Conservation (phyloP, 345 rosid genomes). For the Aquilaria yunnanensis region DNA sequence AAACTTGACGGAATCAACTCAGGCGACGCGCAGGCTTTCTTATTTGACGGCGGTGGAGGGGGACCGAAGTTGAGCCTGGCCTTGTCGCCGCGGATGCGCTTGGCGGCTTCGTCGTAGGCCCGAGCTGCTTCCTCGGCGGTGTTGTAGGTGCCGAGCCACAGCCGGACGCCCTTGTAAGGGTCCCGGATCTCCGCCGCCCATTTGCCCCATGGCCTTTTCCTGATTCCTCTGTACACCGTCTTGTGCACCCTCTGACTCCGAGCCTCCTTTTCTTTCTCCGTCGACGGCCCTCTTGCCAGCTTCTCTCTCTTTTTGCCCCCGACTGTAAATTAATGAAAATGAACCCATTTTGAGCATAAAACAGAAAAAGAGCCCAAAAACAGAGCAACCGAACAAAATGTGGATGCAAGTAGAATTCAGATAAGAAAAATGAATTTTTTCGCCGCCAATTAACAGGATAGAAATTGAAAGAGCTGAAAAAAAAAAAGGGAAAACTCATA, state of each 20-base stretch:
- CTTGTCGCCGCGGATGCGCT: constrained; percentile 55
- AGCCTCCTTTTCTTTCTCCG: constrained; percentile 15
- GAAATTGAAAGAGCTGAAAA: not conserved
- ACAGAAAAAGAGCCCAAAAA: not conserved
- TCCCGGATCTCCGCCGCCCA: constrained; percentile 67
- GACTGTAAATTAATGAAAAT: not conserved
- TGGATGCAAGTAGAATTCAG: not conserved
- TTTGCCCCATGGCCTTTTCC: constrained; percentile 65
- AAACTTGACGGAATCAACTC: constrained; percentile 27
- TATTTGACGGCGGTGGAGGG: constrained; percentile 27
- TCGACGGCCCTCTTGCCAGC: not conserved
- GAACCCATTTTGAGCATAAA: not conserved
- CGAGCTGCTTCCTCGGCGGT: constrained; percentile 54
- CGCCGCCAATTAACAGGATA: not conserved
- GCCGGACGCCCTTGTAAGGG: constrained; percentile 45
- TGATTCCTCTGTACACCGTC: constrained; percentile 53
- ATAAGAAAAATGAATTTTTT: too few species aligned
- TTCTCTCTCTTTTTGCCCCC: not conserved
- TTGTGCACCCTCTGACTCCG: constrained; percentile 8
- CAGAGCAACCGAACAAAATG: not conserved
- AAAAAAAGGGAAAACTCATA: not conserved
- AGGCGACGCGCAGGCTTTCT: constrained; percentile 30
- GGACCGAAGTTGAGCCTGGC: constrained; percentile 52
- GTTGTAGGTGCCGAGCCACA: constrained; percentile 59
- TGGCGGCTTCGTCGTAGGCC: constrained; percentile 58